Percentiles rank a stretch among this genome's conserved stretches.
Evolutionary conservation across 192 early-diverging fungal genomes (phyloP).

Genomic region (Backusella psychrophila): DNA sequence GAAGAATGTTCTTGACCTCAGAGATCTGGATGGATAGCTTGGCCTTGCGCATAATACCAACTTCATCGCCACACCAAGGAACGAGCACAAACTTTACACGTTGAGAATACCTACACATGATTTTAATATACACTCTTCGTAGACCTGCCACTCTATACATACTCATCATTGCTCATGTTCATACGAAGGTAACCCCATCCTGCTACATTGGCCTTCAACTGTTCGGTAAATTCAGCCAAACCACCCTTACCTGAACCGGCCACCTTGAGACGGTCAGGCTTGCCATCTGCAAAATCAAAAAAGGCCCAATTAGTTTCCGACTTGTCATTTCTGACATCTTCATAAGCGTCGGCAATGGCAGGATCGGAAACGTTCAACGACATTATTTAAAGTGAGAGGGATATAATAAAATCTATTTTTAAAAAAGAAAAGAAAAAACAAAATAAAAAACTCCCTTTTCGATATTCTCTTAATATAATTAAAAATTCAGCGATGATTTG

Average conservation of each 20-base stretch:
- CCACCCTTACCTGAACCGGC: constrained; percentile 48
- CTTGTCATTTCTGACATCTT: constrained; percentile 58
- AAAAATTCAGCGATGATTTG: not conserved
- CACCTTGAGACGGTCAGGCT: constrained; percentile 37
- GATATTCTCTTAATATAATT: not conserved
- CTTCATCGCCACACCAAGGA: constrained; percentile 64
- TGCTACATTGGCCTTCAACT: constrained; percentile 63
- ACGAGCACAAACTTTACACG: constrained; percentile 65
- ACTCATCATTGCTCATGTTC: constrained; percentile 52
- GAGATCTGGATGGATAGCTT: constrained; percentile 77
- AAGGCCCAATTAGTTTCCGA: constrained; percentile 51
- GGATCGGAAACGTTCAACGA: constrained; percentile 36
- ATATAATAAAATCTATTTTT: not conserved
- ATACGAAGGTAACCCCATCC: constrained; percentile 77
- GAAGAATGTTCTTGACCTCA: constrained; percentile 71
- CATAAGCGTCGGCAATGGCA: constrained; percentile 44
- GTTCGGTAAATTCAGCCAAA: constrained; percentile 56
- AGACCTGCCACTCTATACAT: constrained; percentile 26
- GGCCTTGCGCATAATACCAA: constrained; percentile 77
- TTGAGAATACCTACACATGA: constrained; percentile 43
- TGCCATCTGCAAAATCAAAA: constrained; percentile 39
- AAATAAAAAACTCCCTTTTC: not conserved
- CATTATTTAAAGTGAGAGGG: constrained; percentile 10
- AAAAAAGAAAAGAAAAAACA: constrained; percentile 1
- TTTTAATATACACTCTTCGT: constrained; percentile 9